A percentile compares a stretch with the other conserved stretches of the same genome.
These are phyloP conservation scores for Podila epicladia DNA, from an alignment of 192 early-diverging fungal genomes.

Conservation along the genomic window DNA sequence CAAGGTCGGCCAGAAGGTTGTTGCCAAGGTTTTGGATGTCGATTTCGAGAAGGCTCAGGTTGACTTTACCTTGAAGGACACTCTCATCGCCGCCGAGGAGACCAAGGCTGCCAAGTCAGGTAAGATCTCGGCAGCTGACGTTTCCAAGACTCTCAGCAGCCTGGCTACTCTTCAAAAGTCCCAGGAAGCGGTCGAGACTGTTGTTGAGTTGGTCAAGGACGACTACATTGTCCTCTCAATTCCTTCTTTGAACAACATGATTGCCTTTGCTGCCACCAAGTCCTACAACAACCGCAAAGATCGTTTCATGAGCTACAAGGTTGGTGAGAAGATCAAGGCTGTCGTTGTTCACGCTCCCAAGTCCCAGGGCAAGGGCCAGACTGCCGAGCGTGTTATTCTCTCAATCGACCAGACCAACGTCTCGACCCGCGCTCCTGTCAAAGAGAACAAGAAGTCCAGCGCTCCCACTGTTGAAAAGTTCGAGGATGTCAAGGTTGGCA, in stretches of 20 bases:
- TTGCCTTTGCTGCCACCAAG: conserved; percentile 69
- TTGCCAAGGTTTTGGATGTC: conserved; percentile 74
- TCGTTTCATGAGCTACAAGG: conserved; percentile 71
- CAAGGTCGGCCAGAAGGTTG: conserved; percentile 59
- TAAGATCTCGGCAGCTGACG: conserved; percentile 13
- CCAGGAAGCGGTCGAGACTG: conserved; percentile 58
- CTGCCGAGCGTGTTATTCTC: conserved; percentile 37
- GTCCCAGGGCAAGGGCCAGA: conserved; percentile 30
- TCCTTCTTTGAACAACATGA: conserved; percentile 60
- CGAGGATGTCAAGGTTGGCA: conserved; percentile 64
- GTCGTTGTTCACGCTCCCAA: conserved; percentile 54
- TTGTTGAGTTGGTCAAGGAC: conserved; percentile 81
- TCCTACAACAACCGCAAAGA: conserved; percentile 67
- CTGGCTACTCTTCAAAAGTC: conserved; percentile 46
- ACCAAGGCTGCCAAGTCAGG: conserved; percentile 27
- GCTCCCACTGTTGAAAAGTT: conserved; percentile 30
- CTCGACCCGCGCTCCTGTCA: conserved; percentile 1
- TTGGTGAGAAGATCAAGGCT: conserved; percentile 62
- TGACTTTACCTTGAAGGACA: conserved; percentile 69
- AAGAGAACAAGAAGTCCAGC: conserved; percentile 20
- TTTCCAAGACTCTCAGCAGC: conserved; percentile 23
- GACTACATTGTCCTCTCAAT: conserved; percentile 79
- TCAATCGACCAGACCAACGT: conserved; percentile 16
- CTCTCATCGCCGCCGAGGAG: conserved; percentile 27
- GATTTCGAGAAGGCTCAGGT: conserved; percentile 70